Evolutionary conservation across 345 rosid genomes (phyloP), one percentile per base, ranked within the genome.

Genomic region (Linum trigynum): DNA sequence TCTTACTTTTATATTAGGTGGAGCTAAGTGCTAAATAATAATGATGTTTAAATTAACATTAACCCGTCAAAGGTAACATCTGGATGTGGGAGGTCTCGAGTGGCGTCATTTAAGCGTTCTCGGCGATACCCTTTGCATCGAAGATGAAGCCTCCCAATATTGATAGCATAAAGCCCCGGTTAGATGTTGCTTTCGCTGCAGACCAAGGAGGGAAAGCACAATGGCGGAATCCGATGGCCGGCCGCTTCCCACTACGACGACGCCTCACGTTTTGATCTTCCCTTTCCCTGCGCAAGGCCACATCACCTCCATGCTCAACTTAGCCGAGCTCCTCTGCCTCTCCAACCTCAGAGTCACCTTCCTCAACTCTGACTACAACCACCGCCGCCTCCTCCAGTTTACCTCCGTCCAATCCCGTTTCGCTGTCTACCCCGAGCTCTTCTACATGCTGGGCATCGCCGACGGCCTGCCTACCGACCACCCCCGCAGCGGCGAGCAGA

Each of bases 271-370:
- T 2, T 71, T 88, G 9, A 67, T 86, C 5, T 84, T 84, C 55
- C 92, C 89, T 0, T 38, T 84, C 11, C 96, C 91, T 8, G 57
- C 68, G 10, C 88, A 88, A 38, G 86, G 89, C 60, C 91, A 90
- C 60, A 80, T 88, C 15, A 91, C 75, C 81, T 72, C 86, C 66
- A 78, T 83, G 88, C 76, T 90, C 42, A 86, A 84, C 72, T 79
- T 88, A 2, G 82, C 88, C 12, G 85, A 86, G 70, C 79, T 84
- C 14, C 70, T 90, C 1, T 39, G 61, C 65, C 74, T 79, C 11
- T 61, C 76, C 3, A 85, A 84, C 64, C 65, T 86, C 32, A 72
- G 78, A 3, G 66, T 88, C 73, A 88, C 96, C 58, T 85, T 91
- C 77, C 74, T 83, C 43, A 80, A 72, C 76, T 72, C 82, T 5